Evolutionary conservation across 306 rosid species (phyloP).

Genomic region (Psophocarpus tetragonolobus): DNA sequence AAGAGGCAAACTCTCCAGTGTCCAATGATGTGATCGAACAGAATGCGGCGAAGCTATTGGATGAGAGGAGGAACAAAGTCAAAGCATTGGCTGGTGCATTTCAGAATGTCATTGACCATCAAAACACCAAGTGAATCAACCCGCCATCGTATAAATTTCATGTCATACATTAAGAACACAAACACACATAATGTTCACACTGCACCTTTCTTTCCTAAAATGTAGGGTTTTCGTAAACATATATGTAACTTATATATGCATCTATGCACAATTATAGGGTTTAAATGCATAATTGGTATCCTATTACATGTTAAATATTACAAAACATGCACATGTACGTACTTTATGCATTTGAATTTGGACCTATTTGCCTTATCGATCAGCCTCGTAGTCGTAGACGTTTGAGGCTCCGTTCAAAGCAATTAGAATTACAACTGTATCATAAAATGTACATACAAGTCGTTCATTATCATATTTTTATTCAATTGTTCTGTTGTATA

Average conservation of each 20-base stretch:
- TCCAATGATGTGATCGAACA: slow-evolving; percentile 77
- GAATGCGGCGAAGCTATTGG: slow-evolving; percentile 56
- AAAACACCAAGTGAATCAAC: slow-evolving; percentile 50
- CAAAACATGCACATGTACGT: no score
- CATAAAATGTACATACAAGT: background rate
- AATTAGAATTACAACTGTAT: background rate
- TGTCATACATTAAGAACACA: background rate
- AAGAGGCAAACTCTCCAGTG: slow-evolving; percentile 45
- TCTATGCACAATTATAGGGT: background rate
- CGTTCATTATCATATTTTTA: background rate
- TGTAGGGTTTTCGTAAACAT: slow-evolving; percentile 15
- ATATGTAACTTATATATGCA: background rate
- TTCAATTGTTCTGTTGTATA: background rate
- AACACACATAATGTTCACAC: background rate
- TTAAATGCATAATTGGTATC: background rate
- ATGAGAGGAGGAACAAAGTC: slow-evolving; percentile 74
- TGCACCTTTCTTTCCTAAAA: no score
- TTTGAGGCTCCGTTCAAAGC: background rate
- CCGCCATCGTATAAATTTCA: background rate
- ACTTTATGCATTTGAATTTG: background rate
- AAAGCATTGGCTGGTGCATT: slow-evolving; percentile 93
- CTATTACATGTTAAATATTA: background rate
- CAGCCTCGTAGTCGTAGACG: background rate
- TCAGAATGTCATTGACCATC: slow-evolving; percentile 85
- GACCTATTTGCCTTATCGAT: background rate